phyloP scores from a whole-genome alignment of 1,139 yeast genomes.

The Pichia sp. region DNA sequence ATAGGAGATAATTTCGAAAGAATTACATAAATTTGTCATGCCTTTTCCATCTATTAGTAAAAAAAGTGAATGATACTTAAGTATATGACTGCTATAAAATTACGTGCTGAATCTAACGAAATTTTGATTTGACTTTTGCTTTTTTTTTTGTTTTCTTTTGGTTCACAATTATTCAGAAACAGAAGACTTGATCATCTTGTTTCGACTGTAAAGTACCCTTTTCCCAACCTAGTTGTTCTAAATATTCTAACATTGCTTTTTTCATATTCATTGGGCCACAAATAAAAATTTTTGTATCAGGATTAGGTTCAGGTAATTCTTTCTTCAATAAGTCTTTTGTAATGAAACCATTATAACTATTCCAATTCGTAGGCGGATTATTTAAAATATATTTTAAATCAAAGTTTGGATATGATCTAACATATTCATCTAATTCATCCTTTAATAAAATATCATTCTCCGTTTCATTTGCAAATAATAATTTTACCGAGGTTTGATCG shows the following conservation, averaged over 20 bases:
- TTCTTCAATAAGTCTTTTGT: conserved; percentile 49
- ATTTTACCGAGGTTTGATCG: conserved; percentile 52
- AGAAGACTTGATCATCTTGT: conserved; percentile 63
- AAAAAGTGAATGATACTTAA: too few relatives aligned
- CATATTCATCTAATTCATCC: conserved; percentile 64
- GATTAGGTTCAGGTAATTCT: conserved; percentile 43
- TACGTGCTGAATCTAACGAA: too few relatives aligned
- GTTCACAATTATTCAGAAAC: too few relatives aligned
- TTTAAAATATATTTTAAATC: conserved; percentile 43
- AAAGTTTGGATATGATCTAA: conserved; percentile 55
- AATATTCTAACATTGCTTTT: conserved; percentile 40
- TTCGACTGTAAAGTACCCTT: conserved; percentile 43
- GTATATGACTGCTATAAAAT: too few relatives aligned
- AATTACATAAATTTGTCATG: too few relatives aligned
- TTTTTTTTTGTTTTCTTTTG: too few relatives aligned
- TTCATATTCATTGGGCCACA: conserved; percentile 81
- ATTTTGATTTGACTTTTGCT: too few relatives aligned
- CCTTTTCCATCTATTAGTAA: too few relatives aligned
- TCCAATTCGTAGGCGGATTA: conserved; percentile 33
- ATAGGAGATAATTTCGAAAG: too few relatives aligned
- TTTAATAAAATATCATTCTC: conserved; percentile 66
- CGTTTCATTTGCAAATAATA: conserved; percentile 67
- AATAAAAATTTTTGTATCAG: conserved; percentile 49
- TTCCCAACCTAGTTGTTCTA: conserved; percentile 60
- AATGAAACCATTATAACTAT: conserved; percentile 62